Evolutionary conservation across 1,139 yeast genomes (phyloP).

Genomic region (Lodderomyces metapsilosis): DNA sequence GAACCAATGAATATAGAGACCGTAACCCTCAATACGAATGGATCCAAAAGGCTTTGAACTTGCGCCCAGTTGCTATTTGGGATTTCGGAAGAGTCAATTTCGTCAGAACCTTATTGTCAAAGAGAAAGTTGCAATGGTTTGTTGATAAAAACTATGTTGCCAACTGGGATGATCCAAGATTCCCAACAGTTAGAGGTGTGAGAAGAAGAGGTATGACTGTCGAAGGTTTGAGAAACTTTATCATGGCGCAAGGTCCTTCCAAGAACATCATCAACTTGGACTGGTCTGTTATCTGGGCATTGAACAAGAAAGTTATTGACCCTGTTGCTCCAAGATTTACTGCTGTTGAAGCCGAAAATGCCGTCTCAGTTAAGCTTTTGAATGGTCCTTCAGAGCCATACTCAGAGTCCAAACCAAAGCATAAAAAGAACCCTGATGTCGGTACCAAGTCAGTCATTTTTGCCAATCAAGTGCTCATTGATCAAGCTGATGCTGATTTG

Average conservation of each 20-base stretch:
- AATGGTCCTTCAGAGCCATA: slow-evolving; percentile 68
- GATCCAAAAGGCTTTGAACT: slow-evolving; percentile 76
- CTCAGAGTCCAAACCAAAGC: slow-evolving; percentile 80
- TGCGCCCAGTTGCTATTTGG: slow-evolving; percentile 94
- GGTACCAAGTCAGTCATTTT: slow-evolving; percentile 80
- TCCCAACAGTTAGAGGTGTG: slow-evolving; percentile 98
- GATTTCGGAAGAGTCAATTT: slow-evolving; percentile 97
- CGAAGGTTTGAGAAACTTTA: slow-evolving; percentile 91
- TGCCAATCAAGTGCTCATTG: slow-evolving; percentile 66
- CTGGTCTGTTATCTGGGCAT: slow-evolving; percentile 96
- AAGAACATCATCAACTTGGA: slow-evolving; percentile 93
- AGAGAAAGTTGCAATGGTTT: slow-evolving; percentile 98
- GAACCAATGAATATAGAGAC: slow-evolving; percentile 97
- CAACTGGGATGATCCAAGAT: slow-evolving; percentile 98
- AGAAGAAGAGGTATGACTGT: slow-evolving; percentile 99
- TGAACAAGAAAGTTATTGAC: slow-evolving; percentile 93
- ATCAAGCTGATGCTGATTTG: slow-evolving; percentile 84
- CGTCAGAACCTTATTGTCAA: slow-evolving; percentile 88
- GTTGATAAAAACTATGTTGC: slow-evolving; percentile 83
- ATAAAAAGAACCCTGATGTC: slow-evolving; percentile 91
- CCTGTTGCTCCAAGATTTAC: slow-evolving; percentile 96
- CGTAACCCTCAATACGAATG: slow-evolving; percentile 97
- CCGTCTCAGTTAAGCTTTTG: slow-evolving; percentile 62
- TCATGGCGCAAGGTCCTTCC: slow-evolving; percentile 94
- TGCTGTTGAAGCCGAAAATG: slow-evolving; percentile 62